Conservation (phyloP, 2,329 filamentous ascomycete genomes). For the Lasiodiplodia theobromae region DNA sequence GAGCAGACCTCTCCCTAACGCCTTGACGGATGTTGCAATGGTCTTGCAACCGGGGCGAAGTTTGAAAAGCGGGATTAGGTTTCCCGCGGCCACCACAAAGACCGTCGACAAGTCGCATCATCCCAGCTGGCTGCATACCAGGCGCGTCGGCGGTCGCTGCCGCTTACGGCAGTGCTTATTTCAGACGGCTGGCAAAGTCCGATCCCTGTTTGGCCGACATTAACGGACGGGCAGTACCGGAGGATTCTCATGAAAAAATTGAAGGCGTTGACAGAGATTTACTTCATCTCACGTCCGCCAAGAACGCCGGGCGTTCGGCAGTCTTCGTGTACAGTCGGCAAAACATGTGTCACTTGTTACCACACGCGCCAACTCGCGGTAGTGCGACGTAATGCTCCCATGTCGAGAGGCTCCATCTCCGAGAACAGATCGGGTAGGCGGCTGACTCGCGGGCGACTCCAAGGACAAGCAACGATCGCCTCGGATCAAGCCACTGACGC, state of each 20-base stretch:
- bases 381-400: slow-evolving; percentile 19
- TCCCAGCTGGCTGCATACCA: slow-evolving; percentile 1
- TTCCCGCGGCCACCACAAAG: slow-evolving; percentile 7
- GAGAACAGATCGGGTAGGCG: slow-evolving; percentile 19
- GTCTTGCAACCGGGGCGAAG: slow-evolving; percentile 12
- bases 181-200: not conserved
- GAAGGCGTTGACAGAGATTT: slow-evolving; percentile 2
- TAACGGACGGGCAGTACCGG: not conserved
- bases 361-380: slow-evolving; percentile 6
- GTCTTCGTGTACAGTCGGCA: not conserved
- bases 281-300: slow-evolving; percentile 22
- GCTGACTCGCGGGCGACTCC: slow-evolving; percentile 8
- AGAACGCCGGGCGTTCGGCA: slow-evolving; percentile 5
- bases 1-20: not conserved
- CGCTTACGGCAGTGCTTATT: slow-evolving; percentile 8
- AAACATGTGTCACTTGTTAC: slow-evolving; percentile 1
- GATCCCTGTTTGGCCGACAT: slow-evolving; percentile 8
- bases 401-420: slow-evolving; percentile 16
- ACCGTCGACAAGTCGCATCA: not conserved
- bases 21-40: slow-evolving; percentile 1
- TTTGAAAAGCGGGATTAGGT: slow-evolving; percentile 26
- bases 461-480: slow-evolving; percentile 23
- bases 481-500: slow-evolving; percentile 25
- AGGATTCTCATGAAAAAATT: not conserved
- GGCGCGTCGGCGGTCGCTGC: slow-evolving; percentile 10